Base-by-base conservation (phyloP, 306 rosid genomes). In the Cyamopsis tetragonoloba region DNA sequence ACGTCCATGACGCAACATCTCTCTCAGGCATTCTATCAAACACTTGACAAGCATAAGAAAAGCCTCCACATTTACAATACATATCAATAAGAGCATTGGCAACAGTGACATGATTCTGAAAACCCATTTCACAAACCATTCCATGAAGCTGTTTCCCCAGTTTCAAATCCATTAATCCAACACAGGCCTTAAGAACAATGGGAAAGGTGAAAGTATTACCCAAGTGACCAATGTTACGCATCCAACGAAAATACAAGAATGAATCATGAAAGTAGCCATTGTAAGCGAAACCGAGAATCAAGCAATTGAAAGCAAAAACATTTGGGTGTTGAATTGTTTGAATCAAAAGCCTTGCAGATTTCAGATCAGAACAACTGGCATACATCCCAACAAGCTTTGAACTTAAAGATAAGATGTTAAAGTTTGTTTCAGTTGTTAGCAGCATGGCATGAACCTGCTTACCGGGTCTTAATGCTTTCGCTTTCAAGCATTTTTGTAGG, bases 321-420 rank as follows among this genome's bases (percentile, higher is more conserved):
- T 85, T 85, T 4, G 95, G 91, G 20, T 62, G 55, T 46, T 53
- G 48, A 30, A 73, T 62, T 53, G 65, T 43, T 0, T 30, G 64
- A 24, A 83, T 54, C 76, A 79, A 64, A 27, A 59, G 27, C 22
- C 32, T 63, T 1, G 91, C 85, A 5, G 84, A 79, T 38, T 70
- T 75, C 19, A 83, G 10, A 6, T 83, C 84, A 6, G 82, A 73
- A 59, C 82, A 88, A 42, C 95, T 50, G 13, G 87, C 86, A 51
- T 88, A 88, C 85, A 85, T 71, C 22, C 89, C 91, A 23, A 85
- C 82, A 67, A 88, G 86, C 77, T 77, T 88, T 28, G 95, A 83
- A 66, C 68, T 59, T 61, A 87, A 44, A 44, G 86, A 82, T n/a
- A 74, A 41, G 23, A 81, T 31, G 38, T 68, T 79, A 73, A 44